Percentiles rank a stretch among this genome's conserved stretches.
Conservation (phyloP, 75 land plant species). For the Sequoia sempervirens region DNA sequence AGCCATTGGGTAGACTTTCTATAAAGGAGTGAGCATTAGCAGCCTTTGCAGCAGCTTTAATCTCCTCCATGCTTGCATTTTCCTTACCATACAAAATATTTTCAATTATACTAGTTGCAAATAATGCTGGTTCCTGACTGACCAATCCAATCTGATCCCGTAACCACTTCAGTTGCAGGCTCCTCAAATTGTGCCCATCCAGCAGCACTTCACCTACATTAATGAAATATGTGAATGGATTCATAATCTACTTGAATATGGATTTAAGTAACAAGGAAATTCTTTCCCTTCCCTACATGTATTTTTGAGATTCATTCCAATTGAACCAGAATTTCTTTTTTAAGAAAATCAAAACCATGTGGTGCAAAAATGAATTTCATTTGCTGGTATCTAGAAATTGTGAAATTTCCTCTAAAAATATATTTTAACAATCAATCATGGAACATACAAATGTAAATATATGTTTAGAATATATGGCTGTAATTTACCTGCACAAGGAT, state of each 20-base stretch:
- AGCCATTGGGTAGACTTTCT: conserved; percentile 46
- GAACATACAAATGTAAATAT: not conserved
- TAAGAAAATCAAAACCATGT: not conserved
- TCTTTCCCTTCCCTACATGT: not conserved
- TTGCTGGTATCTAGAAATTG: not conserved
- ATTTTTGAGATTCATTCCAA: not conserved
- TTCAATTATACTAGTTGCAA: conserved; percentile 55
- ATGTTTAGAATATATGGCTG: not conserved
- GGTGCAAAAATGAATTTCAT: not conserved
- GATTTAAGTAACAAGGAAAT: not conserved
- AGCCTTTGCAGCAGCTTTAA: conserved; percentile 52
- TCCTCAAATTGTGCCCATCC: conserved; percentile 57
- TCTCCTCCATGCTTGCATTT: conserved; percentile 47
- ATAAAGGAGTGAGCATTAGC: conserved; percentile 66
- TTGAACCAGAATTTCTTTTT: not conserved
- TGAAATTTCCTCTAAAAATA: not conserved
- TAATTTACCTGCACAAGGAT: conserved; percentile 45
- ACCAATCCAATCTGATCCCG: conserved; percentile 67
- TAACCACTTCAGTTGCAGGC: conserved; percentile 58
- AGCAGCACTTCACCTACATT: conserved; percentile 48
- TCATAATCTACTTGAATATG: not conserved
- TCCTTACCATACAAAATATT: conserved; percentile 68
- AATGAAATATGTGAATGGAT: not conserved
- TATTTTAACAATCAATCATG: not conserved
- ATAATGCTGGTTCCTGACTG: conserved; percentile 72